A percentile compares a stretch with the other conserved stretches of the same genome.
Conservation (phyloP, 2,329 filamentous ascomycete genomes). For the Botrytis aclada region DNA sequence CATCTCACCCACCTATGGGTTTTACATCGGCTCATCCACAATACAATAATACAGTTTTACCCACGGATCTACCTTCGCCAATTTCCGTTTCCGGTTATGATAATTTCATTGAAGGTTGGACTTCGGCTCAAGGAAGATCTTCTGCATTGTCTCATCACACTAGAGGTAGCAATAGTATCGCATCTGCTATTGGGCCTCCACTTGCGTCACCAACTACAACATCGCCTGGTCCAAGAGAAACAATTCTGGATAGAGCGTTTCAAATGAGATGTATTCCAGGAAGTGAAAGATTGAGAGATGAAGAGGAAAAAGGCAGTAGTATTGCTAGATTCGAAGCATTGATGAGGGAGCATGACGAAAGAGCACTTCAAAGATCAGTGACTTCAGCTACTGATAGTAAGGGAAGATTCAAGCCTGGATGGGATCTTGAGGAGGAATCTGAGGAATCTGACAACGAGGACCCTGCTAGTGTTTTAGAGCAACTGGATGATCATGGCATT, state of each 20-base stretch:
- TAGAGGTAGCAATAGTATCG: constrained; percentile 52
- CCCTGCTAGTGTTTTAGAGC: constrained; percentile 39
- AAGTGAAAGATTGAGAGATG: constrained; percentile 48
- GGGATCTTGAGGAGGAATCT: constrained; percentile 38
- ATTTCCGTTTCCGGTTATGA: constrained; percentile 50
- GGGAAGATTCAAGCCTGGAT: constrained; percentile 30
- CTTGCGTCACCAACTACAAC: constrained; percentile 37
- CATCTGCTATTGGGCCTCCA: constrained; percentile 45
- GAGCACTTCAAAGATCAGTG: constrained; percentile 35
- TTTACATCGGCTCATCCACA: constrained; percentile 44
- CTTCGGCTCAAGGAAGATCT: constrained; percentile 55
- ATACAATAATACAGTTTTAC: constrained; percentile 49
- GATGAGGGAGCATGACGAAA: constrained; percentile 59
- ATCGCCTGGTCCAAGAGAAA: constrained; percentile 55
- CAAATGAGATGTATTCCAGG: constrained; percentile 62
- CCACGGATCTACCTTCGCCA: constrained; percentile 56
- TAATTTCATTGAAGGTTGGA: constrained; percentile 61
- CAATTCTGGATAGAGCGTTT: constrained; percentile 65
- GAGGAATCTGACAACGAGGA: constrained; percentile 41
- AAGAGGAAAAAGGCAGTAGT: constrained; percentile 62
- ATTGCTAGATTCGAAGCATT: constrained; percentile 63
- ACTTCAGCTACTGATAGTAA: constrained; percentile 14
- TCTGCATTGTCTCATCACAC: constrained; percentile 55
- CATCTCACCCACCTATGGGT: constrained; percentile 45
- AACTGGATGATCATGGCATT: constrained; percentile 27